A percentile compares a stretch with the other conserved stretches of the same genome.
Evolutionary conservation across 2,329 filamentous ascomycete species (phyloP).

Genomic region (Trichoderma breve): DNA sequence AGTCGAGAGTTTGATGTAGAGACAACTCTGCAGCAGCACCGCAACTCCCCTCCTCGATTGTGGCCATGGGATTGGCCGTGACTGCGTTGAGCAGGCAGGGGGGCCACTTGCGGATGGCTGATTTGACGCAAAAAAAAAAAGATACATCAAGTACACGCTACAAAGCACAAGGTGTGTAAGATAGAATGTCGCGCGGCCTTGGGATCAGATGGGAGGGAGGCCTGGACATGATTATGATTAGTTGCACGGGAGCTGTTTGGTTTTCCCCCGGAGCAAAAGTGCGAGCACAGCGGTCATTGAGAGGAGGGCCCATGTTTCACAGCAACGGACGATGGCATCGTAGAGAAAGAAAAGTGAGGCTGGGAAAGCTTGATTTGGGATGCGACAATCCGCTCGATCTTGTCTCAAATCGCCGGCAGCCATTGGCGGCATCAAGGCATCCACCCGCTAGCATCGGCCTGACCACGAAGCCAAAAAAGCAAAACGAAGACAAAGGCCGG

Average conservation of each 20-base stretch:
- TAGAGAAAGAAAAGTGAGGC: background rate
- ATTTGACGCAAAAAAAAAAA: background rate
- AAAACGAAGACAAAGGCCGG: background rate
- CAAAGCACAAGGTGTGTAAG: background rate
- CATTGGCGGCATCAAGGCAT: background rate
- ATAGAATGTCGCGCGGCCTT: background rate
- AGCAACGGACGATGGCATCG: conserved; percentile 5
- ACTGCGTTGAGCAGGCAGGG: background rate
- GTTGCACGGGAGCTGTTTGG: background rate
- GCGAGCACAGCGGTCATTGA: background rate
- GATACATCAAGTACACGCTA: background rate
- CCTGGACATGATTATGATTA: background rate
- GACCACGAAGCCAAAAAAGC: background rate
- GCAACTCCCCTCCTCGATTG: background rate
- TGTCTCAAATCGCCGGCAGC: background rate
- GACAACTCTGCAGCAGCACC: background rate
- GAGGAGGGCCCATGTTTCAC: background rate
- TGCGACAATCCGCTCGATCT: background rate
- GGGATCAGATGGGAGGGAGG: background rate
- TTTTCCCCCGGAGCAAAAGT: background rate
- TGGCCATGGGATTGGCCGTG: conserved; percentile 1
- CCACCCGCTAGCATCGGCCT: background rate
- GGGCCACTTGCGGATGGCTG: background rate
- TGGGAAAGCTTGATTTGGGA: background rate
- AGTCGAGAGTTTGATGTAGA: conserved; percentile 3